Base-by-base conservation (phyloP, 768 basidiomycete species). In the Boletus bicolor region DNA sequence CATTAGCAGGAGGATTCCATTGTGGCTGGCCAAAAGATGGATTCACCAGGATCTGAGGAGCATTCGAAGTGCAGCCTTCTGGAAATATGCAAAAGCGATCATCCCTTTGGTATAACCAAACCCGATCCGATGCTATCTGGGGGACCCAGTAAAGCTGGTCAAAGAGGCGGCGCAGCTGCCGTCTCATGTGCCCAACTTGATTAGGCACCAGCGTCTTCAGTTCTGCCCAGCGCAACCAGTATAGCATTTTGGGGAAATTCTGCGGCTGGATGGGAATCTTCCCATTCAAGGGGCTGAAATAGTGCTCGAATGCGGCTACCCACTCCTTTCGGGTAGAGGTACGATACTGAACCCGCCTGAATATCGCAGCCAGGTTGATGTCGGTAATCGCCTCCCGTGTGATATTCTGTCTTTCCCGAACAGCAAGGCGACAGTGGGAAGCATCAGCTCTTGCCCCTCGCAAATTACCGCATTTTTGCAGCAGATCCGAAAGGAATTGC, bases 391-490 rank as follows among this genome's bases (percentile, higher is more conserved):
- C n/a, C 9, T 55, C 26, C 15, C 49, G 48, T 0, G 48, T 48
- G 7, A 49, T 24, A 6, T 32, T 44, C 8, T 55, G 48, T 9
- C 54, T 44, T 30, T 55, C 42, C 15, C 24, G 54, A 7, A 55
- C 44, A 1, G 48, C 44, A 49, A 55, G 47, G 2, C 35, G 36
- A 6, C 48, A 55, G 26, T 55, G 54, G 14, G 54, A 49, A 2
- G 42, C 36, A 19, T 19, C 19, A 19, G 19, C 19, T 19, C 19
- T 19, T 19, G 17, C 48, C 15, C 54, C 41, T 7, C 48, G 36
- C 7, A 55, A 7, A n/a, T 55, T 55, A 0, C 48, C 54, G 37
- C 54, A 55, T 49, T 55, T 55, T 44, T 55, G 48, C 10, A 55
- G 3, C 3, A 55, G 7, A 2, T 55, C 54, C 0, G 48, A 28